Evolutionary conservation across 1,284 basidiomycete species (phyloP), one percentile per base, ranked within the genome.

Genomic region (Moesziomyces antarcticus): DNA sequence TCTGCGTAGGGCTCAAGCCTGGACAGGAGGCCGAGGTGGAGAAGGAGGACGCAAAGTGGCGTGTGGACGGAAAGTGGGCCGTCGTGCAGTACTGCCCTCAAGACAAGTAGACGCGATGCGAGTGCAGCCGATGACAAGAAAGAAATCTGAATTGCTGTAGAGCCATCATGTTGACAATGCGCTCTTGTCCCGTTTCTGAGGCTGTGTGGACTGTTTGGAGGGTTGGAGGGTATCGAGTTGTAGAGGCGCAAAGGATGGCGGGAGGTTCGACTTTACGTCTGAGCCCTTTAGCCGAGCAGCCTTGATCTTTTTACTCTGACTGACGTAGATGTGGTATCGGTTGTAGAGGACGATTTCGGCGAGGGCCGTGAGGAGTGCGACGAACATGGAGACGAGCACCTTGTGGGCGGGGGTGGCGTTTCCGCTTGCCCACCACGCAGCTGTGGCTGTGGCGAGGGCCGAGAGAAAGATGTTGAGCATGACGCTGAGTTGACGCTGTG

Each of bases 21-120:
- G 81, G 76, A 13, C 66, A 73, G 41, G 75, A 77, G 33, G 72
- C 63, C 1, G 48, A 64, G 53, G 59, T 83, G 8, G 55, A 74
- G 33, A 45, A 45, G 21, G 55, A 74, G 53, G 82, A 84, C 53
- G 35, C 63, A 0, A 70, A 75, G 37, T 83, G 81, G 81, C 61
- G 80, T 8, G 69, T 79, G 5, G 72, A 80, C 56, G 80, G 81
- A 16, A 73, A 73, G 33, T 83, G 77, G 75, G 80, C 79, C 5
- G 73, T 80, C 11, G 73, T 79, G 13, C 68, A 77, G 69, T 75
- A 69, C 47, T 68, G 67, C 27, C 43, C 67, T 22, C 56, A 62
- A 27, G 54, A 55, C 50, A 37, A 75, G 59, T 70, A 59, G 20
- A 54, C 7, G 48, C 18, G 22, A 21, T 2, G 22, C 4, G n/a